A percentile compares a stretch with the other conserved stretches of the same genome.
Conservation (phyloP, 202 grass and related monocot genomes). For the Hordeum pubiflorum region DNA sequence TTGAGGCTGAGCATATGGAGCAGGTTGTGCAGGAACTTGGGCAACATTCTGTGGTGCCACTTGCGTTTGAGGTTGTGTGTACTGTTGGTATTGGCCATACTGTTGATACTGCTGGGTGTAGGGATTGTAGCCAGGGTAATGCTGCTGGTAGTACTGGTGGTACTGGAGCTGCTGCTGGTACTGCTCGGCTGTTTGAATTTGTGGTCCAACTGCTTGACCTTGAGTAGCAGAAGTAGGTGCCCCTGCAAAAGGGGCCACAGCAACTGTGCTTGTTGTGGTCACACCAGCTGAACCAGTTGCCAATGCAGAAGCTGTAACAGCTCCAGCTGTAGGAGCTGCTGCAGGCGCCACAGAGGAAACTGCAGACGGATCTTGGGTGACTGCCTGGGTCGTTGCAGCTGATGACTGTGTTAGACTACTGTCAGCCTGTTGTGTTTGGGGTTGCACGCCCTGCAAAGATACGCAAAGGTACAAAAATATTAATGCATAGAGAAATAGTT, state of each 20-base stretch:
- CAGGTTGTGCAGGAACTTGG: constrained; percentile 40
- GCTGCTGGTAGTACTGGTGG: constrained; percentile 76
- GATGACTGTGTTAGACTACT: constrained; percentile 36
- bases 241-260: constrained; percentile 23
- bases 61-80: constrained; percentile 40
- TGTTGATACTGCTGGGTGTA: constrained; percentile 71
- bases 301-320: constrained; percentile 18
- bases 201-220: constrained; percentile 34
- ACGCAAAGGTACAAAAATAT: constrained; percentile 17
- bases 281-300: constrained; percentile 20
- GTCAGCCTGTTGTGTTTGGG: constrained; percentile 59
- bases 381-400: constrained; percentile 29
- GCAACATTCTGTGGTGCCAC: constrained; percentile 26
- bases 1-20: constrained; percentile 49
- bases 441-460: constrained; percentile 54
- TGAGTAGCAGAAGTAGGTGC: constrained; percentile 34
- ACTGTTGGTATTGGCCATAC: constrained; percentile 66
- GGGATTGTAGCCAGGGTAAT: constrained; percentile 71
- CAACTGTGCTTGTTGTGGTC: constrained; percentile 5
- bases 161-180: constrained; percentile 75
- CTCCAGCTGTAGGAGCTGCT: constrained; percentile 30
- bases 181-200: constrained; percentile 54
- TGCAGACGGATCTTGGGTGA: constrained; percentile 37
- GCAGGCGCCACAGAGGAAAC: constrained; percentile 30
- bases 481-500: not conserved